These are phyloP conservation scores for Hygrophila difformis DNA, from an alignment of 257 asterid genomes.

Conservation along the genomic window DNA sequence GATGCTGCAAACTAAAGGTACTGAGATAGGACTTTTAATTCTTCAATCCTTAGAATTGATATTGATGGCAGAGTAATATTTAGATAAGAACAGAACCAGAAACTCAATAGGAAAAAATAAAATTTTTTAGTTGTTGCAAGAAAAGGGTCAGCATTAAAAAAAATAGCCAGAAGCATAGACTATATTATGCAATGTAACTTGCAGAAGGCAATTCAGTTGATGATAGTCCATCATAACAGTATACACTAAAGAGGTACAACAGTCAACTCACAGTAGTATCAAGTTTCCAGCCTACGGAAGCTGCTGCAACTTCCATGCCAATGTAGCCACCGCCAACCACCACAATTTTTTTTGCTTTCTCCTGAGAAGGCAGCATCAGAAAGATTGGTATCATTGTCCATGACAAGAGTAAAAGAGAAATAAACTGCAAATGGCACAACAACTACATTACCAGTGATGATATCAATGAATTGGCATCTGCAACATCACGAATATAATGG, in stretches of 20 bases:
- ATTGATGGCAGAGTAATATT: neutral
- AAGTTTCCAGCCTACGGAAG: conserved; percentile 87
- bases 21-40: neutral
- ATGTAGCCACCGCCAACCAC: conserved; percentile 97
- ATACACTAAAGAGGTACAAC: conserved; percentile 8
- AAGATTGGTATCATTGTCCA: neutral
- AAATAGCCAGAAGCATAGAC: neutral
- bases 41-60: neutral
- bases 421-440: conserved; percentile 6
- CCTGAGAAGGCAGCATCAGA: conserved; percentile 28
- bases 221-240: neutral
- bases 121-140: neutral
- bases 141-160: neutral
- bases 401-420: neutral
- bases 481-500: conserved; percentile 89
- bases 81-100: neutral
- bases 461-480: conserved; percentile 87
- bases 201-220: neutral
- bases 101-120: neutral
- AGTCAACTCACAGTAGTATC: conserved; percentile 78
- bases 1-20: neutral
- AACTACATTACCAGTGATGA: conserved; percentile 72
- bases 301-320: conserved; percentile 99
- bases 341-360: conserved; percentile 76
- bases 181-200: neutral